Evolutionary conservation across 2,329 filamentous ascomycete genomes (phyloP).

Genomic region (Epichloe bromicola): DNA sequence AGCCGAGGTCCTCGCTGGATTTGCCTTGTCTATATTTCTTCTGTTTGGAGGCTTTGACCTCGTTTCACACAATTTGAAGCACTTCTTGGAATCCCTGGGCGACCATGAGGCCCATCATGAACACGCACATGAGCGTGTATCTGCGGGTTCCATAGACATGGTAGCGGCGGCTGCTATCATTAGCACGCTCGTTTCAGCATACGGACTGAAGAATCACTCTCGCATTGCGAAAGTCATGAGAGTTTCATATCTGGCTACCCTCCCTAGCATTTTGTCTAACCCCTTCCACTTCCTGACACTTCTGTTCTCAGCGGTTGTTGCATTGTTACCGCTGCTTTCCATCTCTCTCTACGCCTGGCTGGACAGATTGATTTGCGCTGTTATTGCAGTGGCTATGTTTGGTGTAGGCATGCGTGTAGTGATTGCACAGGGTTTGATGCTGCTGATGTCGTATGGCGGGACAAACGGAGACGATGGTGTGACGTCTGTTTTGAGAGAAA

Average conservation of each 20-base stretch:
- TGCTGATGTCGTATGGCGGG: slow-evolving; percentile 74
- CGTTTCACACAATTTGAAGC: slow-evolving; percentile 84
- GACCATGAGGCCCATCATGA: slow-evolving; percentile 59
- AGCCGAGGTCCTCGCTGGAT: slow-evolving; percentile 85
- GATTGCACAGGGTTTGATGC: slow-evolving; percentile 78
- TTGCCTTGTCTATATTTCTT: slow-evolving; percentile 89
- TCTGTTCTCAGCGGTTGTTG: slow-evolving; percentile 67
- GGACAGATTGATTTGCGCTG: slow-evolving; percentile 67
- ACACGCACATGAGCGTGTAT: slow-evolving; percentile 51
- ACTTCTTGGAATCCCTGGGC: slow-evolving; percentile 58
- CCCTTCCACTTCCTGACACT: slow-evolving; percentile 91
- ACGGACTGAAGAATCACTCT: slow-evolving; percentile 78
- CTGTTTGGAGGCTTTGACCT: slow-evolving; percentile 97
- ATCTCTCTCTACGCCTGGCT: slow-evolving; percentile 72
- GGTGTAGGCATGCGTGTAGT: slow-evolving; percentile 72
- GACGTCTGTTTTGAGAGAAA: slow-evolving; percentile 66
- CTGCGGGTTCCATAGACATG: slow-evolving; percentile 65
- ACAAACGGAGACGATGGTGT: slow-evolving; percentile 35
- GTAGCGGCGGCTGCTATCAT: slow-evolving; percentile 70
- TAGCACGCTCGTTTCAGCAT: slow-evolving; percentile 74
- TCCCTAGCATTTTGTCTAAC: slow-evolving; percentile 83
- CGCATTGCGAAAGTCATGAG: slow-evolving; percentile 87
- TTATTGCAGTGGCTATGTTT: slow-evolving; percentile 82
- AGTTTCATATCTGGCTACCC: slow-evolving; percentile 65
- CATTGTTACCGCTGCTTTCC: slow-evolving; percentile 70